Evolutionary conservation across 1,139 yeast genomes (phyloP).

Genomic region (Pneumocystis murina): DNA sequence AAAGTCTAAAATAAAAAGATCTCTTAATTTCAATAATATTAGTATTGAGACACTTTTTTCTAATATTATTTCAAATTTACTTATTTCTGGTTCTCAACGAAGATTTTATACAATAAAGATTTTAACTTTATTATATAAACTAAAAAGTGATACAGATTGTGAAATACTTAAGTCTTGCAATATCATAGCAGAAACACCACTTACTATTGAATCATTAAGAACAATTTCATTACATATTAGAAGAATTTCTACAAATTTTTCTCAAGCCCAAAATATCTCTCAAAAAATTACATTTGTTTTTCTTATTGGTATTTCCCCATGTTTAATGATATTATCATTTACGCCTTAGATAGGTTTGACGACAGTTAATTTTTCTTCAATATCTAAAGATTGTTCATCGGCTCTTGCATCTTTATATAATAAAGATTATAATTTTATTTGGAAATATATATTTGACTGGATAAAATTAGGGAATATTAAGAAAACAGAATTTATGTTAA

Average conservation of each 20-base stretch:
- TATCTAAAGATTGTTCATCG: slow-evolving; percentile 48
- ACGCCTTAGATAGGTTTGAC: slow-evolving; percentile 46
- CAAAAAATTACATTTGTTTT: slow-evolving; percentile 37
- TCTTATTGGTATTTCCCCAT: slow-evolving; percentile 12
- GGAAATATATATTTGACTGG: neutral
- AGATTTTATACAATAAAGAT: slow-evolving; percentile 6
- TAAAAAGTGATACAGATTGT: slow-evolving; percentile 13
- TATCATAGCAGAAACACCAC: slow-evolving; percentile 57
- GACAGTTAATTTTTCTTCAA: slow-evolving; percentile 63
- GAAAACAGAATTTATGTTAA: neutral
- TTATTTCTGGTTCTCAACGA: slow-evolving; percentile 5
- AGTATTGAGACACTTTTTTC: neutral
- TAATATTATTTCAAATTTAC: slow-evolving; percentile 3
- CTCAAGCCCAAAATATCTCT: slow-evolving; percentile 27
- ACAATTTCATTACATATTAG: slow-evolving; percentile 61
- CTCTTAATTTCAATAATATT: slow-evolving; percentile 2
- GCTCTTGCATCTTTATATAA: slow-evolving; percentile 36
- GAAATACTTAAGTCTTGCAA: slow-evolving; percentile 29
- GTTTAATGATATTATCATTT: neutral
- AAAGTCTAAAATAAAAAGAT: slow-evolving; percentile 1
- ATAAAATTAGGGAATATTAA: neutral
- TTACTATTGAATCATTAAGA: slow-evolving; percentile 54
- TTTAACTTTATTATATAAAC: slow-evolving; percentile 2
- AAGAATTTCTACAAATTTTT: slow-evolving; percentile 35
- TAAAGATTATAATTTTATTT: slow-evolving; percentile 26